These are phyloP conservation scores for Phytophthora capsici DNA, from an alignment of 352 stramenopile species.

Conservation along the genomic window DNA sequence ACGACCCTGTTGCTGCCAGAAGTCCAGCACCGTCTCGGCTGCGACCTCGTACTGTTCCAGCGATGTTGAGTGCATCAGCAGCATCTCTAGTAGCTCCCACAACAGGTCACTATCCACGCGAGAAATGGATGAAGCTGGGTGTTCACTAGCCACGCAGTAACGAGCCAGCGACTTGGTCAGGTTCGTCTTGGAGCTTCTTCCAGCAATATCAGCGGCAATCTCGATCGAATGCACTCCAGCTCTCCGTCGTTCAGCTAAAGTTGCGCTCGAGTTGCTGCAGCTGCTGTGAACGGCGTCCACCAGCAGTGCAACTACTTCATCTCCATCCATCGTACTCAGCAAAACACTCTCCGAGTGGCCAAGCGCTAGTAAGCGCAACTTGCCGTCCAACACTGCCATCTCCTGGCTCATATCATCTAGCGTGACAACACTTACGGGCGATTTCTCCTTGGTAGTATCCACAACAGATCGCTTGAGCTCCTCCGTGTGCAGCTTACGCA, in stretches of 20 bases:
- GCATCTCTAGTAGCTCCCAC: slow-evolving; percentile 63
- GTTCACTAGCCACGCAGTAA: slow-evolving; percentile 65
- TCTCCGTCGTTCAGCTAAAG: slow-evolving; percentile 51
- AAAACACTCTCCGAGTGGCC: slow-evolving; percentile 63
- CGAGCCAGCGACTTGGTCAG: slow-evolving; percentile 74
- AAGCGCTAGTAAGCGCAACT: slow-evolving; percentile 60
- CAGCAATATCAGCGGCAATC: slow-evolving; percentile 56
- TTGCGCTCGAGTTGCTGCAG: slow-evolving; percentile 30
- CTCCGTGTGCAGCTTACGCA: slow-evolving; percentile 75
- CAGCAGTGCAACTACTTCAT: slow-evolving; percentile 63
- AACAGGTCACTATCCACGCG: slow-evolving; percentile 46
- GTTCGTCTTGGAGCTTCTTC: slow-evolving; percentile 11
- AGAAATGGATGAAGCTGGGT: slow-evolving; percentile 35
- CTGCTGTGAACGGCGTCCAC: slow-evolving; percentile 50
- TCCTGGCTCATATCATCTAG: slow-evolving; percentile 67
- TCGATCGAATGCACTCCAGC: slow-evolving; percentile 56
- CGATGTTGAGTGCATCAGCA: slow-evolving; percentile 47
- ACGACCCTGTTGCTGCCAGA: slow-evolving; percentile 53
- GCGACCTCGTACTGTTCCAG: slow-evolving; percentile 66
- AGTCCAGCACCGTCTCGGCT: slow-evolving; percentile 56
- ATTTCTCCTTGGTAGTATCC: slow-evolving; percentile 10
- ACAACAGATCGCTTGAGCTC: slow-evolving; percentile 38
- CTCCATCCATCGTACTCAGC: slow-evolving; percentile 61
- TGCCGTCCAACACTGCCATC: slow-evolving; percentile 65
- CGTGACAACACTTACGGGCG: slow-evolving; percentile 61